phyloP scores from a whole-genome alignment of 73 alveolate genomes.

The Symbiodinium natans region DNA sequence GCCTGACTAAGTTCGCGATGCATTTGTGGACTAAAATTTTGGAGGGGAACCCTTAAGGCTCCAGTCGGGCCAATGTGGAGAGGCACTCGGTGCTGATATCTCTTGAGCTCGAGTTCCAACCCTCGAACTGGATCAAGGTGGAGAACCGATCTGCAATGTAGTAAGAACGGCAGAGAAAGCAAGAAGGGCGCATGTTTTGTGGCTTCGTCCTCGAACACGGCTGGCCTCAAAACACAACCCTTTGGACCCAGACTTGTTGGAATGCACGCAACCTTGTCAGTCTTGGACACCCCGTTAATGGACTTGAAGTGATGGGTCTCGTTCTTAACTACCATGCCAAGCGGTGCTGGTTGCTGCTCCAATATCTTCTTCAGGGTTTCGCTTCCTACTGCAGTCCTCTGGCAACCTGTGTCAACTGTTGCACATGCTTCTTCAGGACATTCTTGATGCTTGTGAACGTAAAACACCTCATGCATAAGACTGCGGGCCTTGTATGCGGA shows the following conservation, averaged over 20 bases:
- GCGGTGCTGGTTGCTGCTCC: too few species aligned
- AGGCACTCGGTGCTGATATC: neutral
- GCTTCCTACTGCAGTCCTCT: neutral
- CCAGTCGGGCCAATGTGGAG: slow-evolving; percentile 21
- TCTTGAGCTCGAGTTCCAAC: neutral
- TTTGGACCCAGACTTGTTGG: neutral
- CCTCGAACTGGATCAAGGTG: neutral
- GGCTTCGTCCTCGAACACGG: neutral
- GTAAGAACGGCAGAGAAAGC: neutral
- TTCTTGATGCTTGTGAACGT: neutral
- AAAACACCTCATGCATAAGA: neutral
- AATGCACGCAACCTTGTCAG: neutral
- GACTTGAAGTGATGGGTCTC: neutral
- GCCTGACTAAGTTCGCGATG: neutral
- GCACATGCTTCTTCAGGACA: neutral
- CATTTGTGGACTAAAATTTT: neutral
- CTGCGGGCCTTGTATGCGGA: neutral
- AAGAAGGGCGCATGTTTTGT: neutral
- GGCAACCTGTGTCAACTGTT: neutral
- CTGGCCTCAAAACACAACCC: neutral
- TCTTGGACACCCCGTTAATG: neutral
- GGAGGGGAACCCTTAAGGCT: neutral
- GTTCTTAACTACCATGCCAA: too few species aligned
- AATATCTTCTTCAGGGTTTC: neutral
- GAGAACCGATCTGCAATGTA: neutral